phyloP scores from a whole-genome alignment of 2,329 filamentous ascomycete species.

The Aspergillus costaricaensis region DNA sequence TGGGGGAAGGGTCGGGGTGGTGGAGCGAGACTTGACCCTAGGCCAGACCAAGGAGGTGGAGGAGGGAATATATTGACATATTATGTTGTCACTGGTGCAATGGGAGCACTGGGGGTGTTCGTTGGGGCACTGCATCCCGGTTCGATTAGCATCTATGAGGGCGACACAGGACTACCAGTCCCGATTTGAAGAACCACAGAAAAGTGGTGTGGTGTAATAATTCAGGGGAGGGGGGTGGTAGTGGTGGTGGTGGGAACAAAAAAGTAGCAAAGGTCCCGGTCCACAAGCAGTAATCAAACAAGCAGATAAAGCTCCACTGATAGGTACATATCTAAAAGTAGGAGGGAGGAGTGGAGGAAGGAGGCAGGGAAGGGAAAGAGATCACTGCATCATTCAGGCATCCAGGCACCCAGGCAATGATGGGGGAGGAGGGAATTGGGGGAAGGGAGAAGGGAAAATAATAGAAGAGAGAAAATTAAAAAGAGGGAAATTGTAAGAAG shows the following conservation, averaged over 20 bases:
- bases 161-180: neutral
- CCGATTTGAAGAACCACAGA: neutral
- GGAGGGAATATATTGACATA: conserved; percentile 18
- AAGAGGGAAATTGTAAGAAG: neutral
- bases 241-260: neutral
- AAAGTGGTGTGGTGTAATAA: neutral
- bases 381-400: conserved; percentile 5
- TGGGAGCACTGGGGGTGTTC: conserved; percentile 20
- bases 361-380: neutral
- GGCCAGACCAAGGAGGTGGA: conserved; percentile 17
- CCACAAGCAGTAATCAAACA: neutral
- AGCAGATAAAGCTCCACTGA: neutral
- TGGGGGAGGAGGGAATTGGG: no score
- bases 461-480: neutral
- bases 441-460: neutral
- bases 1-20: conserved; percentile 11
- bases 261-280: neutral
- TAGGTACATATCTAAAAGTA: neutral
- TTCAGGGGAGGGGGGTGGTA: neutral
- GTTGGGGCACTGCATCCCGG: conserved; percentile 17
- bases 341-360: neutral
- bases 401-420: neutral
- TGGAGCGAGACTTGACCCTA: conserved; percentile 16
- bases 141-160: conserved; percentile 15
- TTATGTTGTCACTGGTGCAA: conserved; percentile 17